Base-by-base conservation (phyloP, 129 eudicot genomes). In the Helichrysum umbraculigerum region DNA sequence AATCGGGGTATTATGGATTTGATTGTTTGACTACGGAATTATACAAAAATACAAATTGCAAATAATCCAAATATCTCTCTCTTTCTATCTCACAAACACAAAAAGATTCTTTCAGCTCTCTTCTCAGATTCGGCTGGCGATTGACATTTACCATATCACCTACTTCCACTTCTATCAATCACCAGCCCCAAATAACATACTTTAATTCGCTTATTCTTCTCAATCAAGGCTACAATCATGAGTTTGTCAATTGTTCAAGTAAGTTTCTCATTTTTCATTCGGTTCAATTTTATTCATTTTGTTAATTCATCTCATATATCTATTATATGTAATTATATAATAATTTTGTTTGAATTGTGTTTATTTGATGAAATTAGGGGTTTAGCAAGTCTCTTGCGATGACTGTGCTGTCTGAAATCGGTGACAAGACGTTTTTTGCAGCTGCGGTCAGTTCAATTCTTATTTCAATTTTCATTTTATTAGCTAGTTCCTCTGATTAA, bases 361-460 rank as follows among this genome's bases (percentile, higher is more conserved):
- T 47, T 47, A 47, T 74, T 30, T 39, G 22, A 66, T 78, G 42
- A 54, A 76, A 67, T 70, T 44, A 92, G 98, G 98, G 98, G 7
- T 92, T 92, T 47, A 84, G 88, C 41, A 92, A 92, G 81, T 90
- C 98, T 52, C 82, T 92, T 73, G 98, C 95, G 4, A 92, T 92
- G 98, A 92, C 96, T 1, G 90, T 90, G 74, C 82, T 92, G 11
- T 90, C 96, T 21, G 96, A 92, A 89, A 90, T 92, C 71, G 98
- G 98, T 5, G 96, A 92, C 78, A 92, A 92, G 83, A 92, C 98
- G 0, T 92, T 92, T 81, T 86, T 92, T 41, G 96, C 98, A 30
- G 96, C 98, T 78, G 96, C 96, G 22, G 96, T 92, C 41, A 87
- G 94, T 74, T 79, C 17, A 65, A 64, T 14, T n/a, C 15, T 7